Conservation (phyloP, 2,329 filamentous ascomycete species). For the Penicillium sclerotigenum region DNA sequence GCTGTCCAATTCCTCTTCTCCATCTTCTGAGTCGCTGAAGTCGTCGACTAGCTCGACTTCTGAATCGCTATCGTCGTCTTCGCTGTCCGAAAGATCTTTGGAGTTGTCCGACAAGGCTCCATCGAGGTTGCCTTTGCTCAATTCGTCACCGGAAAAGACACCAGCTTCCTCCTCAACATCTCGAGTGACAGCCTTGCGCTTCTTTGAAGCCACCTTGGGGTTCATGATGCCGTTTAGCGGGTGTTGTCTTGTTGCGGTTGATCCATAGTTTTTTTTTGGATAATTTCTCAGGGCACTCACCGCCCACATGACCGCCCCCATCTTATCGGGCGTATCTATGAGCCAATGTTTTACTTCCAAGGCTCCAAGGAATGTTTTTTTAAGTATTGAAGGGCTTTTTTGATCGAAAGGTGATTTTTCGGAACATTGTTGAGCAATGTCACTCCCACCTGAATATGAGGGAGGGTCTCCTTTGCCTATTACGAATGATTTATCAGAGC, state of each 20-base stretch:
- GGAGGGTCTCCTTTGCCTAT: not conserved
- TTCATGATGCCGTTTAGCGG: slow-evolving; percentile 30
- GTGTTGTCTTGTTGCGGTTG: slow-evolving; percentile 12
- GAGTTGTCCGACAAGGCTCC: slow-evolving; percentile 44
- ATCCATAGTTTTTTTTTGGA: slow-evolving; percentile 25
- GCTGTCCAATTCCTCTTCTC: slow-evolving; percentile 49
- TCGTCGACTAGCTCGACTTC: slow-evolving; percentile 57
- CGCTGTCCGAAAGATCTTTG: slow-evolving; percentile 37
- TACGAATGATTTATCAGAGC: slow-evolving; percentile 15
- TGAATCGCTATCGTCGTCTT: slow-evolving; percentile 41
- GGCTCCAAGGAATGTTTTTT: not conserved
- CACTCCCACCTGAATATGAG: slow-evolving; percentile 4
- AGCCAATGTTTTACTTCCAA: slow-evolving; percentile 2
- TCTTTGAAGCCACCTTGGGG: slow-evolving; percentile 48
- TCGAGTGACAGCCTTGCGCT: slow-evolving; percentile 62
- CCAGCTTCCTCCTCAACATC: slow-evolving; percentile 51
- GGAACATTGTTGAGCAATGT: slow-evolving; percentile 11
- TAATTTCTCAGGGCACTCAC: slow-evolving; percentile 27
- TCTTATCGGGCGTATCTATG: slow-evolving; percentile 24
- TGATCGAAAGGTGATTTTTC: not conserved
- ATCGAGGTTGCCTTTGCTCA: slow-evolving; percentile 46
- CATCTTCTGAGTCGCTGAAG: slow-evolving; percentile 49
- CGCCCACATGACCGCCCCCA: slow-evolving; percentile 36
- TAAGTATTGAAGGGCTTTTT: not conserved
- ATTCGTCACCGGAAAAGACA: slow-evolving; percentile 59